phyloP scores from a whole-genome alignment of 306 rosid species.

The Abrus pulchellus region DNA sequence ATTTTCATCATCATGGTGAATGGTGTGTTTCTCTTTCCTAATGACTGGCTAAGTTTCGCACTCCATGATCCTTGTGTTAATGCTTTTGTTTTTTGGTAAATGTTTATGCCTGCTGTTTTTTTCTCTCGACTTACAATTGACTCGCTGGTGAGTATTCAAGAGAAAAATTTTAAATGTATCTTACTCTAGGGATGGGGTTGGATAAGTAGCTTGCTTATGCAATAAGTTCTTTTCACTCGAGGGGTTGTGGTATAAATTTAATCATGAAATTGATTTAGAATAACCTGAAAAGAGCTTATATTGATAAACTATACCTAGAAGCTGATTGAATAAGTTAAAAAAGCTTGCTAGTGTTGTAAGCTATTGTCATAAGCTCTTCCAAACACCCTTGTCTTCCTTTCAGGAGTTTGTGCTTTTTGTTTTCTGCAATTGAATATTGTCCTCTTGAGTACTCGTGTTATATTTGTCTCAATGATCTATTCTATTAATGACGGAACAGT shows the following conservation, averaged over 20 bases:
- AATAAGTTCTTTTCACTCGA: too few relatives aligned
- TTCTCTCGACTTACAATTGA: slow-evolving; percentile 22
- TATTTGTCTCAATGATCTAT: background rate
- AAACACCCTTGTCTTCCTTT: too few relatives aligned
- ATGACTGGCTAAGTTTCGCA: background rate
- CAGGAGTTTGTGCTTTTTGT: background rate
- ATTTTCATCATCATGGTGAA: slow-evolving; percentile 91
- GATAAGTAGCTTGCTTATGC: too few relatives aligned
- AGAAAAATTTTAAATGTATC: background rate
- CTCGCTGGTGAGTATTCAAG: slow-evolving; percentile 9
- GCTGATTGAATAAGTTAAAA: too few relatives aligned
- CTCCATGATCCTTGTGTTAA: background rate
- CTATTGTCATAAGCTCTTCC: too few relatives aligned
- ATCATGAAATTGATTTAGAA: too few relatives aligned
- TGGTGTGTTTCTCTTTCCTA: slow-evolving; percentile 62
- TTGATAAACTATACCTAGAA: too few relatives aligned
- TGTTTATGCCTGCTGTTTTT: slow-evolving; percentile 20
- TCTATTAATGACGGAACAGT: background rate
- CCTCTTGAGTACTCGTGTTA: background rate
- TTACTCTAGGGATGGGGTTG: background rate
- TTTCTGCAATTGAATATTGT: background rate
- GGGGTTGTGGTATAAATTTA: too few relatives aligned
- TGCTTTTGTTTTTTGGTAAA: slow-evolving; percentile 6
- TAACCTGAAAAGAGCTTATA: too few relatives aligned
- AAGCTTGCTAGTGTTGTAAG: too few relatives aligned